Base-by-base conservation (phyloP, 441 rosid species). In the Melastoma candidum region DNA sequence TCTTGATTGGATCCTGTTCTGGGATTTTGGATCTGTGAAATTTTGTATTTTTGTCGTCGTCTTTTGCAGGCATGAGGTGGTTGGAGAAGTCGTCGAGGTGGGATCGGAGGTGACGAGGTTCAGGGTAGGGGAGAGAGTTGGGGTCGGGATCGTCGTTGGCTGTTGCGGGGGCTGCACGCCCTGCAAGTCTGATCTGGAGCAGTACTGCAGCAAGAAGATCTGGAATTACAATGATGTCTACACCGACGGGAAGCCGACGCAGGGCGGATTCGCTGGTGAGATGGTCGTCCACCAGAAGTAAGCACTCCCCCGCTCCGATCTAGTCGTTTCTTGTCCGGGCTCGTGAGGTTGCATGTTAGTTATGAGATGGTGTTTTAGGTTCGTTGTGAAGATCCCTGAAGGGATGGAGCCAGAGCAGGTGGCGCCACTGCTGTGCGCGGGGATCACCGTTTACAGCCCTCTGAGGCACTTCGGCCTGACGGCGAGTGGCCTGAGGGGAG, bases 381-480 rank as follows among this genome's bases (percentile, higher is more conserved):
- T 73, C 68, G 71, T 70, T 48, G 72, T 74, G 12, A 68, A 68
- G 17, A 69, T 75, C 45, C 79, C 75, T 1, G 66, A 73, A 26
- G 68, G 67, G 58, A 61, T 77, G 36, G 66, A 59, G 1, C 56
- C 57, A 2, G 79, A 75, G 57, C 79, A 77, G 67, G 78, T 71
- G n/a, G 79, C 81, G 0, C 77, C 78, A 0, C 57, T 74, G 12
- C 60, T 77, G 7, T 72, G 80, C 4, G 81, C 75, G 0, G 71
- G 81, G 12, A 78, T 76, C 57, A 78, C 75, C 0, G 73, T 75
- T n/a, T 76, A 77, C 47, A 71, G 81, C 48, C 81, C 78, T 3
- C 55, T 70, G 73, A 77, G 65, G 57, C 76, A 75, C 29, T 71
- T 75, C 8, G 45, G 14, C 7, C 54, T 49, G 36, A 46, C 22